Evolutionary conservation across 805 yeast genomes (phyloP).

Genomic region (Wickerhamiella occidentalis): DNA sequence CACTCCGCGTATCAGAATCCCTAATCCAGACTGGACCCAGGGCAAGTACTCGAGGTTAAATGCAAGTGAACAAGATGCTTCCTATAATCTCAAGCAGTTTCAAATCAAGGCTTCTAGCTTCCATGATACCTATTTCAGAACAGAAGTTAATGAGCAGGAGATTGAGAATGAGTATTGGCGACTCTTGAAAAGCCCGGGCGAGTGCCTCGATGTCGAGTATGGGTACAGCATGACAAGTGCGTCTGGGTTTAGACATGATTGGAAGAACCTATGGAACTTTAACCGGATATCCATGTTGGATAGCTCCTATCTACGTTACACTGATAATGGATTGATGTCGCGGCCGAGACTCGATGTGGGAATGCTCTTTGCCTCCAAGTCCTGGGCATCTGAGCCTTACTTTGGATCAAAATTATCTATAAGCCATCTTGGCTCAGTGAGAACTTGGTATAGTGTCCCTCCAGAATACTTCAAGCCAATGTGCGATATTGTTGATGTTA

Average conservation of each 20-base stretch:
- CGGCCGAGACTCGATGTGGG: slow-evolving; percentile 71
- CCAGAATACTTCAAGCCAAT: slow-evolving; percentile 44
- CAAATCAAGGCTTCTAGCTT: slow-evolving; percentile 4
- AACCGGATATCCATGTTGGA: slow-evolving; percentile 50
- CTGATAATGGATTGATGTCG: slow-evolving; percentile 27
- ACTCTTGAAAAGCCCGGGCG: not conserved
- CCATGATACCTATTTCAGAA: not conserved
- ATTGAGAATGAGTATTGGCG: slow-evolving; percentile 13
- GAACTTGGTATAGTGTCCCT: slow-evolving; percentile 82
- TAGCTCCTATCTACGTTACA: slow-evolving; percentile 56
- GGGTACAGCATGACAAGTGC: not conserved
- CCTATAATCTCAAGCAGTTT: slow-evolving; percentile 13
- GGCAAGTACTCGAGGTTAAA: not conserved
- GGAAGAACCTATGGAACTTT: slow-evolving; percentile 49
- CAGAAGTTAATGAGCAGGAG: not conserved
- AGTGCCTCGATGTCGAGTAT: slow-evolving; percentile 12
- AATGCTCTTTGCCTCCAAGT: slow-evolving; percentile 66
- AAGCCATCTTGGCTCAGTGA: slow-evolving; percentile 69
- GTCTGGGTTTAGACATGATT: not conserved
- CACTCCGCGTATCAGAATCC: not conserved
- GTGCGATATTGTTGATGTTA: slow-evolving; percentile 44
- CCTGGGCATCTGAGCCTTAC: slow-evolving; percentile 89
- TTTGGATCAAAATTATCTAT: slow-evolving; percentile 71
- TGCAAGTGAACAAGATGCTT: not conserved
- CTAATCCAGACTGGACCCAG: not conserved